Evolutionary conservation across 176 grass and related monocot species (phyloP).

Genomic region (Oryza rufipogon): DNA sequence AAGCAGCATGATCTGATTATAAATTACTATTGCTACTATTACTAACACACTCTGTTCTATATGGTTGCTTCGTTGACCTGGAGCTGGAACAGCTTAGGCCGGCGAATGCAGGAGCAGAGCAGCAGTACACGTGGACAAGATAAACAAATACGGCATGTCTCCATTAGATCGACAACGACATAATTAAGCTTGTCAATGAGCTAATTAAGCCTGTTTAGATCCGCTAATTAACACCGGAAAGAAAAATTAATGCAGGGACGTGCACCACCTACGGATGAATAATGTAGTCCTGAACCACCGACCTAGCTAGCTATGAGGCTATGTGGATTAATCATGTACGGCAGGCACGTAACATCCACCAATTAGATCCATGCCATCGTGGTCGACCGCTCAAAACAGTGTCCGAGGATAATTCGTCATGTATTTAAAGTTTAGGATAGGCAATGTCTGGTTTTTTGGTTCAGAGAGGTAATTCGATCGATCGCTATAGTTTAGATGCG

Average conservation of each 20-base stretch:
- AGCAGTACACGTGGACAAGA: neutral
- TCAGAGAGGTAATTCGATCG: too few relatives aligned
- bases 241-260: neutral
- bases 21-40: neutral
- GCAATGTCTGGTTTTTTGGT: too few relatives aligned
- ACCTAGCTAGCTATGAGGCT: neutral
- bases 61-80: neutral
- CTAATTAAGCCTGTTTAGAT: neutral
- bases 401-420: too few relatives aligned
- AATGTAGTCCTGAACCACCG: neutral
- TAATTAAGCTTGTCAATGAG: neutral
- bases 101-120: neutral
- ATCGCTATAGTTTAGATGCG: too few relatives aligned
- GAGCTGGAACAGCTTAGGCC: neutral
- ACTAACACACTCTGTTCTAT: neutral
- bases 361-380: too few relatives aligned
- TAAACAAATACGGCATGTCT: neutral
- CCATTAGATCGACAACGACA: neutral
- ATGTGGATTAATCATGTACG: too few relatives aligned
- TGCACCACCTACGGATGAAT: neutral
- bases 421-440: too few relatives aligned
- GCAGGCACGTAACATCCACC: too few relatives aligned
- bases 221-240: neutral
- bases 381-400: too few relatives aligned
- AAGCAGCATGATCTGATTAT: neutral